phyloP scores from a whole-genome alignment of 768 basidiomycete genomes.

The Pholiota microspora region DNA sequence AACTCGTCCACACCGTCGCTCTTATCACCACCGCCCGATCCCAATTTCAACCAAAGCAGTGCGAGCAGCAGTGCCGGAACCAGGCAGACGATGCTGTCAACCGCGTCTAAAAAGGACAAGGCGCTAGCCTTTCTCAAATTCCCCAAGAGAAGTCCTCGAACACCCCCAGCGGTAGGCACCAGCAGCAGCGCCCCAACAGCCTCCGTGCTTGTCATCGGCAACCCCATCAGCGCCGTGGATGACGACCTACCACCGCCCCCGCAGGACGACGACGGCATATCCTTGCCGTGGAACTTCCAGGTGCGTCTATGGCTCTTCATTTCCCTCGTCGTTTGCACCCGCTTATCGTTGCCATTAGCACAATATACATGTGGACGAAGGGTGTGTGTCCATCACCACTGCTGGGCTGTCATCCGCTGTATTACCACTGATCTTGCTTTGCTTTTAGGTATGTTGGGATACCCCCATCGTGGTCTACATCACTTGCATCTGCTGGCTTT shows the following conservation, averaged over 20 bases:
- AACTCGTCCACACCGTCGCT: constrained; percentile 29
- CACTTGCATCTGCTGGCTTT: constrained; percentile 60
- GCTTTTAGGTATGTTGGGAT: constrained; percentile 61
- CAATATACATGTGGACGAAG: constrained; percentile 78
- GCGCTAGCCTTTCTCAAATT: constrained; percentile 43
- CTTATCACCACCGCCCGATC: constrained; percentile 28
- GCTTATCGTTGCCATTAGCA: constrained; percentile 42
- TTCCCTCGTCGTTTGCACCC: not conserved
- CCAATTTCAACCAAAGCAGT: constrained; percentile 22
- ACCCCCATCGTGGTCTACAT: constrained; percentile 72
- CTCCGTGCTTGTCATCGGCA: constrained; percentile 11
- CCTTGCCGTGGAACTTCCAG: constrained; percentile 75
- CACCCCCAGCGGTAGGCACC: constrained; percentile 14
- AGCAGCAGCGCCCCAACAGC: constrained; percentile 6
- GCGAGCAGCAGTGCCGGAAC: not conserved
- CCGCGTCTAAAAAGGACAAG: constrained; percentile 31
- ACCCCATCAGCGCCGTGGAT: constrained; percentile 20
- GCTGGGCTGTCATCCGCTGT: not conserved
- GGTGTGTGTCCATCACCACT: constrained; percentile 49
- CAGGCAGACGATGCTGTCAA: constrained; percentile 3
- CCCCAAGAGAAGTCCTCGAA: constrained; percentile 33
- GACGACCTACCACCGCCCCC: constrained; percentile 23
- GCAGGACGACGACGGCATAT: constrained; percentile 59
- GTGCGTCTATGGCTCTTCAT: constrained; percentile 31
- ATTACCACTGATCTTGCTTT: constrained; percentile 2